phyloP scores from a whole-genome alignment of 1,284 basidiomycete species.

The Boletus subluridellus region DNA sequence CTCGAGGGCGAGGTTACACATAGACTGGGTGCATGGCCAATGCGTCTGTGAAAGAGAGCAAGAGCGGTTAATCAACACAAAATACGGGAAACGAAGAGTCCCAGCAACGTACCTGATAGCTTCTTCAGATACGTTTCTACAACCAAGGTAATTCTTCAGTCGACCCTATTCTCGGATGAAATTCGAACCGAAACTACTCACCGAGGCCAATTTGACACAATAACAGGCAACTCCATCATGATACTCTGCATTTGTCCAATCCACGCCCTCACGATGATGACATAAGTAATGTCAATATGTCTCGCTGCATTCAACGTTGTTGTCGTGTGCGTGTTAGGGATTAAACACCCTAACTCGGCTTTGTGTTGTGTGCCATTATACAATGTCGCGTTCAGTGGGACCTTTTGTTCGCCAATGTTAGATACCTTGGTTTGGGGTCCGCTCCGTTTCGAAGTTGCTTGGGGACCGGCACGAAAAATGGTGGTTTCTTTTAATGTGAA shows the following conservation, averaged over 20 bases:
- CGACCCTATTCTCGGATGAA: neutral
- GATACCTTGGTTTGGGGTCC: constrained; percentile 54
- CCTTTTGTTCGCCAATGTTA: constrained; percentile 61
- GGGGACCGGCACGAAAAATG: constrained; percentile 58
- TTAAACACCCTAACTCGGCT: constrained; percentile 63
- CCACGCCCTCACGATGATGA: constrained; percentile 70
- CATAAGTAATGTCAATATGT: constrained; percentile 79
- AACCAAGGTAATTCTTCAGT: constrained; percentile 4
- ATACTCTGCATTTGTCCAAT: constrained; percentile 65
- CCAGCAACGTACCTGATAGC: constrained; percentile 52
- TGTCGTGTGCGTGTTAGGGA: constrained; percentile 68
- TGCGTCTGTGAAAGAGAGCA: constrained; percentile 47
- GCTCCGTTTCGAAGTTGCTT: constrained; percentile 48
- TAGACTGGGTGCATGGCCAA: constrained; percentile 64
- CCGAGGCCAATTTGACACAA: constrained; percentile 80
- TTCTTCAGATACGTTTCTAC: constrained; percentile 60
- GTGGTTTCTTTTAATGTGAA: constrained; percentile 73
- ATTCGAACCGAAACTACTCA: constrained; percentile 31
- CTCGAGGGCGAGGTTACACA: constrained; percentile 39
- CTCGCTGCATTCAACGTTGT: constrained; percentile 74
- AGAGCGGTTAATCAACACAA: neutral
- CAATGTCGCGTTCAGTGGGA: constrained; percentile 66
- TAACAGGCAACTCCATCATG: constrained; percentile 68
- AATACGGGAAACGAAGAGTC: neutral
- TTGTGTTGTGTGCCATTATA: constrained; percentile 68